Percentiles rank a stretch among this genome's conserved stretches.
Evolutionary conservation across 1,284 basidiomycete species (phyloP).

Genomic region (Trametes polyzona): DNA sequence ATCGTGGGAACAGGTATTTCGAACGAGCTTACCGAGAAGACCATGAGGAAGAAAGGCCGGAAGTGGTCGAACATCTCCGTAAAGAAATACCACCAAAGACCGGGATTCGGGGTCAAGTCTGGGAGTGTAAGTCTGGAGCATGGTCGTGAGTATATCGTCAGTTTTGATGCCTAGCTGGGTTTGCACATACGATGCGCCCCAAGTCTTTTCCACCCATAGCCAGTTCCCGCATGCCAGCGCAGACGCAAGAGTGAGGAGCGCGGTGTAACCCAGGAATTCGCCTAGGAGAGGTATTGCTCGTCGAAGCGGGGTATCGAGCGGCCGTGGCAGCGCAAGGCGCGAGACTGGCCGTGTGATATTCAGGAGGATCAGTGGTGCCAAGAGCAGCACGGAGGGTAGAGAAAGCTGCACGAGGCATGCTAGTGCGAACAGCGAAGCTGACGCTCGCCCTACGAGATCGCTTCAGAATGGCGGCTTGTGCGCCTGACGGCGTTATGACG

Average conservation of each 20-base stretch:
- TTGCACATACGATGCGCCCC: conserved; percentile 75
- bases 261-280: conserved; percentile 57
- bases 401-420: conserved; percentile 76
- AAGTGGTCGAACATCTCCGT: conserved; percentile 99
- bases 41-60: conserved; percentile 92
- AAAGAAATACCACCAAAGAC: conserved; percentile 99
- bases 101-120: conserved; percentile 92
- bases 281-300: conserved; percentile 44
- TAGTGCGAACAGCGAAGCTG: conserved; percentile 63
- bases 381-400: conserved; percentile 69
- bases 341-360: conserved; percentile 63
- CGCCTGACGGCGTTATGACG: no score
- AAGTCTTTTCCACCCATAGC: conserved; percentile 76
- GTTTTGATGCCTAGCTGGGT: not conserved
- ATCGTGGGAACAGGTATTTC: not conserved
- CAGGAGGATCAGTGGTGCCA: conserved; percentile 72
- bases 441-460: conserved; percentile 49
- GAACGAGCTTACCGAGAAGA: conserved; percentile 77
- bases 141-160: not conserved
- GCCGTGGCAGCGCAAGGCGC: conserved; percentile 62
- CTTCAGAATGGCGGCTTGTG: no score
- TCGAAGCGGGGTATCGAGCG: conserved; percentile 43
- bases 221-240: conserved; percentile 60
- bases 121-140: conserved; percentile 52
- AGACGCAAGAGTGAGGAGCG: conserved; percentile 51